phyloP scores from a whole-genome alignment of 768 basidiomycete genomes.

The Leccinum arenicola region DNA sequence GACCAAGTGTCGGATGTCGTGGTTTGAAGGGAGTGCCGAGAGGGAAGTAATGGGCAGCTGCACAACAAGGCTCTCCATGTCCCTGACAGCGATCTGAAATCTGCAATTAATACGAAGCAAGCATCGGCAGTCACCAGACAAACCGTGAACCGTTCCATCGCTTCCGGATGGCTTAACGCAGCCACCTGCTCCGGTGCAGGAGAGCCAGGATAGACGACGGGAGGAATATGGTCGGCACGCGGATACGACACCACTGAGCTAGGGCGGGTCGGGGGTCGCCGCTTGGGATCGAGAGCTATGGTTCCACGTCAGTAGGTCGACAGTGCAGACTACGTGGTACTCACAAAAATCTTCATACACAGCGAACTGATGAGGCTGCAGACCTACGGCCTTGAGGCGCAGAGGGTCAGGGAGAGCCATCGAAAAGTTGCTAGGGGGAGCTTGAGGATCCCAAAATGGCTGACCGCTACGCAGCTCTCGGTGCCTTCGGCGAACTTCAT shows the following conservation, averaged over 20 bases:
- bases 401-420: slow-evolving; percentile 82
- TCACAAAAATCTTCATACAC: slow-evolving; percentile 96
- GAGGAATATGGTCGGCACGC: slow-evolving; percentile 41
- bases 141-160: slow-evolving; percentile 85
- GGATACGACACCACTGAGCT: slow-evolving; percentile 69
- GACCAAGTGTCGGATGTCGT: slow-evolving; percentile 83
- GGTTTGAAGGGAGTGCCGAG: slow-evolving; percentile 70
- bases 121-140: slow-evolving; percentile 22
- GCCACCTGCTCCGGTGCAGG: slow-evolving; percentile 55
- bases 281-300: slow-evolving; percentile 54
- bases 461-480: slow-evolving; percentile 75
- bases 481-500: slow-evolving; percentile 81
- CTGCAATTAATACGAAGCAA: slow-evolving; percentile 3
- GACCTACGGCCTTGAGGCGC: slow-evolving; percentile 77
- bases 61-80: slow-evolving; percentile 77
- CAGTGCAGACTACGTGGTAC: slow-evolving; percentile 12
- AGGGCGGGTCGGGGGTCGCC: slow-evolving; percentile 52
- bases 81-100: slow-evolving; percentile 36
- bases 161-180: slow-evolving; percentile 72
- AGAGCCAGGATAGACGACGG: slow-evolving; percentile 55
- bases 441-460: slow-evolving; percentile 87
- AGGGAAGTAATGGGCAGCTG: slow-evolving; percentile 75
- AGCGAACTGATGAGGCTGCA: slow-evolving; percentile 75
- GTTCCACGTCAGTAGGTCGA: slow-evolving; percentile 12
- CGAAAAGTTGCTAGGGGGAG: slow-evolving; percentile 67